Evolutionary conservation across 495 filamentous ascomycete genomes (phyloP), one percentile per base, ranked within the genome.

Genomic region (Lasiosphaeria hispida): DNA sequence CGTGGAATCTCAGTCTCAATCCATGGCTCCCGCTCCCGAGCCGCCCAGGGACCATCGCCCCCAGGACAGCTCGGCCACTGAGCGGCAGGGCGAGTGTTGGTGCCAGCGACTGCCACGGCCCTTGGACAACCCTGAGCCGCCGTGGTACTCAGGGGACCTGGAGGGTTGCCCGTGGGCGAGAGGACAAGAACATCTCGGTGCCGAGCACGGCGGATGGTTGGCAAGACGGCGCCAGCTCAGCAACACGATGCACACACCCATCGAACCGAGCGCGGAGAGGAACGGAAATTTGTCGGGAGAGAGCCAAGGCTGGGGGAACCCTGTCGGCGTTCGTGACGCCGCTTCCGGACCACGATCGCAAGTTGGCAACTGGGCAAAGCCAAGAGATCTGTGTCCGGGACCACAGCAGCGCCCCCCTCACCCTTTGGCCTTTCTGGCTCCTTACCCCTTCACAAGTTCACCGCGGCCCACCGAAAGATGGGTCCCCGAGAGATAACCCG

Each of bases 181-280:
- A 48, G 53, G 23, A 55, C 40, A 48, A 47, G 23, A 15, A 17
- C 53, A 41, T n/a, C 30, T 55, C 53, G 53, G 53, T 55, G 53
- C 53, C 53, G 53, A 55, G 36, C 9, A 33, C 19, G 6, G 19
- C 36, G 6, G 17, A n/a, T 34, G 41, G 33, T 55, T 55, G 41
- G 53, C 41, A 48, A 44, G 17, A 47, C 10, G 10, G 14, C 19
- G 19, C 23, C 53, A 35, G 41, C 11, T 48, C 34, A 34, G 23
- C 23, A 30, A 30, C 23, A 30, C 23, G 23, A 5, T 5, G 23
- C 23, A 30, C 23, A 30, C 23, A 5, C 23, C 23, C 23, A 30
- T 30, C 23, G 5, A 30, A 30, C 23, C 23, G 23, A 30, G 23
- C 2, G 23, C 23, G 23, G 23, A 30, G 23, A 30, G 23, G 5